Evolutionary conservation across 805 yeast species (phyloP).

Genomic region (Nakazawaea molendinolei): DNA sequence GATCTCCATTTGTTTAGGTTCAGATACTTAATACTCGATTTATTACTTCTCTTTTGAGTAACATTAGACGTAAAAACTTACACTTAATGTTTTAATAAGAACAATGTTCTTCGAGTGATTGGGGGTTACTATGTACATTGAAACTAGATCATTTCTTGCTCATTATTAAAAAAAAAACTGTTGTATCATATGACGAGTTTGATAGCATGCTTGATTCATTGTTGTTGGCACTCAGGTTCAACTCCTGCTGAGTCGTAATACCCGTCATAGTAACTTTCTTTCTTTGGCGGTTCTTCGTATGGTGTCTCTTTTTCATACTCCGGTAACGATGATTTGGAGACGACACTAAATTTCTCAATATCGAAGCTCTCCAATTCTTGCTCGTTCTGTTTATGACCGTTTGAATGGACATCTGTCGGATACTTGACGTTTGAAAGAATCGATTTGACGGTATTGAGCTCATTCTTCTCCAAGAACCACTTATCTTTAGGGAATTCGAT

Average conservation of each 20-base stretch:
- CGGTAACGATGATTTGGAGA: not conserved
- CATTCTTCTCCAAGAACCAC: constrained; percentile 76
- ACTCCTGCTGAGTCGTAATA: constrained; percentile 1
- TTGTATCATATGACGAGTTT: not conserved
- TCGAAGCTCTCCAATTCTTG: constrained; percentile 3
- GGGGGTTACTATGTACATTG: too few relatives aligned
- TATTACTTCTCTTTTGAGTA: too few relatives aligned
- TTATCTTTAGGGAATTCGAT: constrained; percentile 80
- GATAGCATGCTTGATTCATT: not conserved
- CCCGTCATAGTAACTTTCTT: not conserved
- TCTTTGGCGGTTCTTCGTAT: not conserved
- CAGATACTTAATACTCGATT: too few relatives aligned
- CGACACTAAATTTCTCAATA: constrained; percentile 6
- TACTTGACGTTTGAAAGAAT: constrained; percentile 27
- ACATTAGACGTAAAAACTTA: too few relatives aligned
- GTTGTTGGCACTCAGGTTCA: constrained; percentile 11
- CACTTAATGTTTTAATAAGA: too few relatives aligned
- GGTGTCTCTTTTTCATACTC: constrained; percentile 4
- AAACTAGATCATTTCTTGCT: too few relatives aligned
- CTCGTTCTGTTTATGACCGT: not conserved
- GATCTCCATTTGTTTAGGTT: too few relatives aligned
- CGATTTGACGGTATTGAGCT: constrained; percentile 45
- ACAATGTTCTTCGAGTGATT: too few relatives aligned
- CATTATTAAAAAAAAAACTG: not conserved
- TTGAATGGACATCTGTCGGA: not conserved